phyloP scores from a whole-genome alignment of 139 green algal species.

The Coelastrella sp. region DNA sequence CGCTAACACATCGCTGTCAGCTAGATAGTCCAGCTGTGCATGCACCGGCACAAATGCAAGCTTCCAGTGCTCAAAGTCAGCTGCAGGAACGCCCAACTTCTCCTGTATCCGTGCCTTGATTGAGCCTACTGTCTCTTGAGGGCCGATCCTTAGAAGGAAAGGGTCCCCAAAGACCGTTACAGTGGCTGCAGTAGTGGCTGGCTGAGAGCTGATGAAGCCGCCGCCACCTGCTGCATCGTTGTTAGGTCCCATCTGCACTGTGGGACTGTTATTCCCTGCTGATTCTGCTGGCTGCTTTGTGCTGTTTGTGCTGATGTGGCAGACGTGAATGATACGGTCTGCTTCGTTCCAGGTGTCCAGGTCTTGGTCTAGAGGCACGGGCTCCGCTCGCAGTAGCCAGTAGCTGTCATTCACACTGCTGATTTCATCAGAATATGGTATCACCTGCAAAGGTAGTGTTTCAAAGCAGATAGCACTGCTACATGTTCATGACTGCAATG shows the following conservation, averaged over 20 bases:
- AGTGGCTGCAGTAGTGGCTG: background rate
- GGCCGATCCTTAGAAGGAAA: conserved; percentile 83
- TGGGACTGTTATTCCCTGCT: background rate
- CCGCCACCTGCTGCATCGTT: background rate
- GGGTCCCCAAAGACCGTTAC: conserved; percentile 88
- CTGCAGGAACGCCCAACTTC: conserved; percentile 81
- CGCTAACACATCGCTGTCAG: conserved; percentile 74
- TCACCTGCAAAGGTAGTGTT: conserved; percentile 54
- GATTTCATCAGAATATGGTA: conserved; percentile 66
- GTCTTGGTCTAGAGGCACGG: conserved; percentile 36
- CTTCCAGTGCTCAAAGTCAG: conserved; percentile 91
- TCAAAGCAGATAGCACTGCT: background rate
- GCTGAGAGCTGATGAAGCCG: background rate
- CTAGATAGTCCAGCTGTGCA: conserved; percentile 68
- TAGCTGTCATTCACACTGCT: conserved; percentile 84
- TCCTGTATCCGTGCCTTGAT: conserved; percentile 72
- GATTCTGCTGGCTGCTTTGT: background rate
- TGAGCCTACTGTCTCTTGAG: conserved; percentile 80
- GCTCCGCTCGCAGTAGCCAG: conserved; percentile 73
- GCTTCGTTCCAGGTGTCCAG: background rate
- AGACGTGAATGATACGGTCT: conserved; percentile 74
- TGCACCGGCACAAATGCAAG: conserved; percentile 71
- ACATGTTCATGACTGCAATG: background rate
- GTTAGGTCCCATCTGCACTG: background rate
- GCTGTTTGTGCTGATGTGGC: conserved; percentile 65